Evolutionary conservation across 306 rosid species (phyloP), one percentile per base, ranked within the genome.

Genomic region (Cucurbita maxima): DNA sequence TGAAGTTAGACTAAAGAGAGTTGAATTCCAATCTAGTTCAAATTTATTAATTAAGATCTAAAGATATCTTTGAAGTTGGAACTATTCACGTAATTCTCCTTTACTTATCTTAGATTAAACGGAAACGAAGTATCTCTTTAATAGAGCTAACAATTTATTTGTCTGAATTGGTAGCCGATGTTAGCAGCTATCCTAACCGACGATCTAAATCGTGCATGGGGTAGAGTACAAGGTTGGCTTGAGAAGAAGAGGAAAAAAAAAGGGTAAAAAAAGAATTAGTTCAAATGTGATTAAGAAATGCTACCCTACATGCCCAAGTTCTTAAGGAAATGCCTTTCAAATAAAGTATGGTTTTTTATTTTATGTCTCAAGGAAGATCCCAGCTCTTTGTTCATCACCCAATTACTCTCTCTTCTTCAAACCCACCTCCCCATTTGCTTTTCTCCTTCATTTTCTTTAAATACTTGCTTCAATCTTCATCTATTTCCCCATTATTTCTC

Each of bases 261-360:
- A 81, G 25, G 71, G 71, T 75, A 54, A 83, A 79, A 43, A 83
- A 80, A 72, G 58, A 80, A 83, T 81, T 84, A 68, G 80, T 85
- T 88, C 76, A 36, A 80, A 56, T 51, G 62, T 76, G 91, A 87
- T 38, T 75, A 77, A 11, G 96, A 92, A 88, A 93, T 78, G 71
- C 77, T 83, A 88, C 85, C 93, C 79, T 68, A 76, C 83, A 47
- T 53, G 47, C 4, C 34, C 44, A 30, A 25, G 56, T 41, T 74
- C 59, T 76, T 73, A 44, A 54, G 85, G 77, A 12, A 77, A 77
- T 70, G 75, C 80, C 55, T 61, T 82, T 44, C 72, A 71, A 79
- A 76, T 73, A 77, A 84, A 82, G 66, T 44, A 75, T 67, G 55
- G 4, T 50, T 45, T 60, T 73, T 14, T 50, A 13, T 47, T 76